Percentiles rank a stretch among this genome's conserved stretches.
phyloP scores from a whole-genome alignment of 176 grass and related monocot species.

The Triticum dicoccoides region DNA sequence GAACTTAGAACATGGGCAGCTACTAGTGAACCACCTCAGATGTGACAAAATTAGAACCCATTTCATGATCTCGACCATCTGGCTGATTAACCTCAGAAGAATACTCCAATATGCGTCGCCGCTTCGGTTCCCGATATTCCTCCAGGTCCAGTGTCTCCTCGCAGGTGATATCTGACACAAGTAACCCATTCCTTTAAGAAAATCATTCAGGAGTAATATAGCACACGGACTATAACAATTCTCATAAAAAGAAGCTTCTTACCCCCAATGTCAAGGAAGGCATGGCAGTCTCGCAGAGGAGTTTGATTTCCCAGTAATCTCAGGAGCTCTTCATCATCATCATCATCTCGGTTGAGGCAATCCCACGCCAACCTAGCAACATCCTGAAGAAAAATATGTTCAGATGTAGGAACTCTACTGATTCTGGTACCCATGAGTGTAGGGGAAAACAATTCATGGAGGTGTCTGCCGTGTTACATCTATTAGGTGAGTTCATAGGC shows the following conservation, averaged over 20 bases:
- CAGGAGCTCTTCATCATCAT: slow-evolving; percentile 29
- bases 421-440: background rate
- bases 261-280: slow-evolving; percentile 40
- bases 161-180: slow-evolving; percentile 40
- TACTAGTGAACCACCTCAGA: slow-evolving; percentile 30
- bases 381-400: background rate
- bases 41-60: slow-evolving; percentile 20
- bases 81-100: slow-evolving; percentile 30
- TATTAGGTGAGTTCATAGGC: background rate
- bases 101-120: slow-evolving; percentile 43
- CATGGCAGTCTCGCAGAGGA: slow-evolving; percentile 42
- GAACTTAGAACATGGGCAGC: background rate
- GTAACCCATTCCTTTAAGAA: background rate
- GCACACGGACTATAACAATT: background rate
- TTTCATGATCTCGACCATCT: slow-evolving; percentile 4
- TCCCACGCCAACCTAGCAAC: slow-evolving; percentile 36
- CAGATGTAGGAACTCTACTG: background rate
- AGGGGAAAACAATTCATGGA: background rate
- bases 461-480: background rate
- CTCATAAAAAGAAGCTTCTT: background rate
- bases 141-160: slow-evolving; percentile 44
- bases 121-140: slow-evolving; percentile 41
- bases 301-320: slow-evolving; percentile 53
- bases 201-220: background rate
- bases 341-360: slow-evolving; percentile 48